Percentiles rank a stretch among this genome's conserved stretches.
phyloP scores from a whole-genome alignment of 768 basidiomycete species.

The Roridomyces roridus region DNA sequence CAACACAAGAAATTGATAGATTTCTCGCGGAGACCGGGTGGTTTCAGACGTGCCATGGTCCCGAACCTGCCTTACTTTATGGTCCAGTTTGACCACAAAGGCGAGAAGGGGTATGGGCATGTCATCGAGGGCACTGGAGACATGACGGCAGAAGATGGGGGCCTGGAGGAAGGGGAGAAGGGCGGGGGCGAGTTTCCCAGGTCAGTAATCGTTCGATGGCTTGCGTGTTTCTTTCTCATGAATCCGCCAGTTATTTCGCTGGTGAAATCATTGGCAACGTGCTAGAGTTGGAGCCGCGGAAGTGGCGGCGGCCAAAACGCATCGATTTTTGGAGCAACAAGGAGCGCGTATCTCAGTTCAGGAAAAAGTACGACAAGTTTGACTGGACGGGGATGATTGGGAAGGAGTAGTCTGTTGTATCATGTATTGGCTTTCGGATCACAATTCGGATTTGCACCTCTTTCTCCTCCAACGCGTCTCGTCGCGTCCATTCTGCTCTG shows the following conservation, averaged over 20 bases:
- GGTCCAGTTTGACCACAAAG: constrained; percentile 98
- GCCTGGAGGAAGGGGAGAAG: constrained; percentile 84
- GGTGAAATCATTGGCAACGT: constrained; percentile 94
- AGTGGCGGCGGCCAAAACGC: constrained; percentile 82
- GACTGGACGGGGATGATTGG: constrained; percentile 85
- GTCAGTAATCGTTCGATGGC: constrained; percentile 45
- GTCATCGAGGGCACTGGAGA: constrained; percentile 92
- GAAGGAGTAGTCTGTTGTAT: constrained; percentile 26
- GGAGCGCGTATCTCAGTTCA: constrained; percentile 72
- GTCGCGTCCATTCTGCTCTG: not conserved
- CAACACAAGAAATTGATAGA: constrained; percentile 98
- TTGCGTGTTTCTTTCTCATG: not conserved
- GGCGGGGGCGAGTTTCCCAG: constrained; percentile 91
- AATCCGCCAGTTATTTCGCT: constrained; percentile 79
- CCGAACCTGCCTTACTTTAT: constrained; percentile 98
- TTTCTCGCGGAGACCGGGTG: constrained; percentile 88
- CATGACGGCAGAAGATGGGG: constrained; percentile 44
- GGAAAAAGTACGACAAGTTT: constrained; percentile 75
- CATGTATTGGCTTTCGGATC: too few species aligned
- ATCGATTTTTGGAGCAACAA: constrained; percentile 75
- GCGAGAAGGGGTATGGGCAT: constrained; percentile 97
- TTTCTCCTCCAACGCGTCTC: constrained; percentile 1
- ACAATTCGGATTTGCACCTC: too few species aligned
- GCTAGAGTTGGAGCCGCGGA: constrained; percentile 83
- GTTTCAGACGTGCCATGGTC: constrained; percentile 94